phyloP scores from a whole-genome alignment of 768 basidiomycete genomes.

The Candolleomyces efflorescens region DNA sequence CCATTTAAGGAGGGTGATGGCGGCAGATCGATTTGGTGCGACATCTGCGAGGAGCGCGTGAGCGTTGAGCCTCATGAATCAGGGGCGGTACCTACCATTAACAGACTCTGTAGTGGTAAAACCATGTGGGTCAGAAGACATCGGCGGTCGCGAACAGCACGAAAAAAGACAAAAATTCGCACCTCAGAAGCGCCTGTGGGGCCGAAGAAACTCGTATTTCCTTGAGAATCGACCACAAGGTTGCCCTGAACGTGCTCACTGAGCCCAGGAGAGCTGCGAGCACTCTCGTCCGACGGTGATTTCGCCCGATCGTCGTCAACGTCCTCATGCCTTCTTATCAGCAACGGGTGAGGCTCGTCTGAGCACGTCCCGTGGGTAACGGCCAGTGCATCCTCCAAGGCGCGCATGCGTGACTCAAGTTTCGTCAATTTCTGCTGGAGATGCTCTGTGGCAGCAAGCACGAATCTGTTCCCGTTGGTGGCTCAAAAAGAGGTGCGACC shows the following conservation, averaged over 20 bases:
- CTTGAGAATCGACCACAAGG: conserved; percentile 39
- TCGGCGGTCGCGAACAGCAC: not conserved
- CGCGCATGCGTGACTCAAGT: conserved; percentile 48
- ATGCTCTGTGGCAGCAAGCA: conserved; percentile 49
- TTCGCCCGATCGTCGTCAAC: conserved; percentile 29
- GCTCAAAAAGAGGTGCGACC: not conserved
- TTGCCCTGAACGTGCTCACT: conserved; percentile 35
- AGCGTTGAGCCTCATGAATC: not conserved
- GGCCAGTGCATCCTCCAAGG: conserved; percentile 51
- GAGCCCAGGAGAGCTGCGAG: conserved; percentile 20
- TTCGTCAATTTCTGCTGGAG: conserved; percentile 41
- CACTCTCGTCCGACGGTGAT: conserved; percentile 15
- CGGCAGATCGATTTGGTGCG: conserved; percentile 1
- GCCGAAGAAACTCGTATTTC: conserved; percentile 40
- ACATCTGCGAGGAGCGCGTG: not conserved
- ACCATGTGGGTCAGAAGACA: conserved; percentile 7
- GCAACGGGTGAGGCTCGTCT: conserved; percentile 38
- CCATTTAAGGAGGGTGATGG: conserved; percentile 1
- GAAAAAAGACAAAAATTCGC: conserved; percentile 9
- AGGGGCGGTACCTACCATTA: conserved; percentile 29
- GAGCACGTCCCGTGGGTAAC: conserved; percentile 40
- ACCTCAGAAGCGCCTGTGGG: conserved; percentile 50
- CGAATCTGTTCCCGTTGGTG: conserved; percentile 32
- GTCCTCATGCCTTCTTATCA: conserved; percentile 15
- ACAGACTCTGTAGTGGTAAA: conserved; percentile 30